Base-by-base conservation (phyloP, 139 green algal species). In the Helicosporidium sp. region DNA sequence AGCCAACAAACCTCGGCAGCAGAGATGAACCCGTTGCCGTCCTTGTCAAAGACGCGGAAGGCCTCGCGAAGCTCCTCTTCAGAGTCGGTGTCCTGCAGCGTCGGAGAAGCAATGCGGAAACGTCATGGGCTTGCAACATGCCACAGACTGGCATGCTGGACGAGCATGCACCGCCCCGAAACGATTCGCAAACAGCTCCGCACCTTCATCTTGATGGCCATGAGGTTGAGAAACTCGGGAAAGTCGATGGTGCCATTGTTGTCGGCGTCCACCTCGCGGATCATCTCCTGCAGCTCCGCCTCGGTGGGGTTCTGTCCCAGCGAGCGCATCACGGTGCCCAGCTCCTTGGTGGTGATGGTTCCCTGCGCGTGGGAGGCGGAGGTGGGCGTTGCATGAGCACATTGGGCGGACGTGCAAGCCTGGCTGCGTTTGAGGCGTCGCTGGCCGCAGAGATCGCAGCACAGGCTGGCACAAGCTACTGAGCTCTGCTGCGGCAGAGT, bases 11-110 rank as follows among this genome's bases (percentile, higher is more conserved):
- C 79, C 80, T 96, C 89, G 34, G 84, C 82, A 18, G 89, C 89
- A 6, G 83, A 94, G 49, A 98, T 97, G 58, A 87, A 93, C 29
- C 90, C 90, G 66, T 99, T 97, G 52, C 89, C 86, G 58, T 99
- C 90, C 68, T 97, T 97, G 59, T 98, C 90, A 69, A 97, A 97
- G 27, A 97, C 90, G 69, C 96, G 98, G 77, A 99, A 99, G 0
- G 90, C 90, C 69, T 99, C 90, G 16, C 78, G 69, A 22, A 99
- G 68, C 76, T 99, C 90, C 50, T 97, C 90, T 61, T 99, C 89
- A 33, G 81, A 82, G 64, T 99, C 81, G 5, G 70, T 76, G 54
- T 92, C 81, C 78, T 85, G 70, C 48, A 49, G 22, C 13, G 12
- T 3, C 10, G 3, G 49, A 18, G 8, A 5, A 20, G 19, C 16